Evolutionary conservation across 176 grass and related monocot species (phyloP).

Genomic region (Ensete glaucum): DNA sequence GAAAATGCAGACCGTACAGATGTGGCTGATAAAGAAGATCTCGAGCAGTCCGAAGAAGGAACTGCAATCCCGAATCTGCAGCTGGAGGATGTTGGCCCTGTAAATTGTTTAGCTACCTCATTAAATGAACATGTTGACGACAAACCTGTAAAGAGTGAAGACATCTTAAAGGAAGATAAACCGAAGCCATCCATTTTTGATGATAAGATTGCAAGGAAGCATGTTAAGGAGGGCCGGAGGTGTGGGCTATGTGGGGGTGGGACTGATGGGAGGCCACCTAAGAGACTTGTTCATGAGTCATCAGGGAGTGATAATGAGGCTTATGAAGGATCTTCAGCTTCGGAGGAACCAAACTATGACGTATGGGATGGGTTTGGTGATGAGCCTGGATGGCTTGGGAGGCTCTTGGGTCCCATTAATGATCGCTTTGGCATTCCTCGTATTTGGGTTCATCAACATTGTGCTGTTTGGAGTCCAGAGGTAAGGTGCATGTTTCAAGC

Average conservation of each 20-base stretch:
- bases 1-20: slow-evolving; percentile 5
- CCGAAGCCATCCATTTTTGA: slow-evolving; percentile 18
- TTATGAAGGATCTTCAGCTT: slow-evolving; percentile 76
- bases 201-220: slow-evolving; percentile 21
- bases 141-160: slow-evolving; percentile 25
- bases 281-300: slow-evolving; percentile 55
- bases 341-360: slow-evolving; percentile 85
- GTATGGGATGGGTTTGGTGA: slow-evolving; percentile 88
- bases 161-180: slow-evolving; percentile 31
- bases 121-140: slow-evolving; percentile 26
- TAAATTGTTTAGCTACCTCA: neutral
- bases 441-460: slow-evolving; percentile 98
- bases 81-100: slow-evolving; percentile 26
- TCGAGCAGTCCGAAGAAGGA: slow-evolving; percentile 19
- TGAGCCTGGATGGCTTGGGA: slow-evolving; percentile 84
- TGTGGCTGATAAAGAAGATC: slow-evolving; percentile 17
- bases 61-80: slow-evolving; percentile 22
- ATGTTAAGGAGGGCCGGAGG: slow-evolving; percentile 71
- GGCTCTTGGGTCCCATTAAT: slow-evolving; percentile 77
- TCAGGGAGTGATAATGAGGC: slow-evolving; percentile 87
- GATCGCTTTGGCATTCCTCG: slow-evolving; percentile 78
- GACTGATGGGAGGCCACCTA: slow-evolving; percentile 78
- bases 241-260: slow-evolving; percentile 88
- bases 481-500: slow-evolving; percentile 14
- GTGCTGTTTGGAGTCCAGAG: slow-evolving; percentile 95